Conservation (phyloP, 148 eudicot species). For the Cornus kousa region DNA sequence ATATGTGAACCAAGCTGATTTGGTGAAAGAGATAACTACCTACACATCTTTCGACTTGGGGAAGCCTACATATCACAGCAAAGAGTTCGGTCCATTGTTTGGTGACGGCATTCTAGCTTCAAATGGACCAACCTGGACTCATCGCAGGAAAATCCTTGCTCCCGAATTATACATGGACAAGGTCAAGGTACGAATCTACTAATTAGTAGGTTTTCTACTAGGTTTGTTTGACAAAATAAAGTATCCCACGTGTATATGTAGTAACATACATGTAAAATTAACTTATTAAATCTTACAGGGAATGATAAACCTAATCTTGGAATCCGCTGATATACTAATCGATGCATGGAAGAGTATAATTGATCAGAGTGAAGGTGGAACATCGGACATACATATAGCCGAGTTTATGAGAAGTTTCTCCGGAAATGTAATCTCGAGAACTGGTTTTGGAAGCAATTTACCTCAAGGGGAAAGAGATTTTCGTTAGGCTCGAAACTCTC, state of each 20-base stretch:
- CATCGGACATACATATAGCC: neutral
- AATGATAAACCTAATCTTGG: conserved; percentile 5
- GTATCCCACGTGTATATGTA: neutral
- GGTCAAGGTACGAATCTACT: conserved; percentile 8
- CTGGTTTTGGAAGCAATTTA: conserved; percentile 19
- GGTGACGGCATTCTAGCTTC: conserved; percentile 15
- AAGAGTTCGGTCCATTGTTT: conserved; percentile 9
- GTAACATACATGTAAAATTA: no score
- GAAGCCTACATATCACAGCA: neutral
- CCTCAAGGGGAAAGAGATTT: conserved; percentile 8
- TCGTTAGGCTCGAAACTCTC: conserved; percentile 3
- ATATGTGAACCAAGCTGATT: neutral
- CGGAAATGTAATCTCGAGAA: conserved; percentile 11
- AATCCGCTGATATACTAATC: neutral
- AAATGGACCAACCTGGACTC: conserved; percentile 9
- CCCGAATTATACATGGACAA: conserved; percentile 16
- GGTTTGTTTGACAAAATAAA: neutral
- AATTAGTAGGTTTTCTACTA: neutral
- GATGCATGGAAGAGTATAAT: conserved; percentile 6
- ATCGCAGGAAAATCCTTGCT: conserved; percentile 10
- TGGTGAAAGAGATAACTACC: conserved; percentile 11
- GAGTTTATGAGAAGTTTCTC: conserved; percentile 7
- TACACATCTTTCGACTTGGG: conserved; percentile 5
- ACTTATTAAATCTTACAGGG: neutral
- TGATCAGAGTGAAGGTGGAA: conserved; percentile 1